These are phyloP conservation scores for Marasmius oreades DNA, from an alignment of 1,284 basidiomycete genomes.

Conservation along the genomic window DNA sequence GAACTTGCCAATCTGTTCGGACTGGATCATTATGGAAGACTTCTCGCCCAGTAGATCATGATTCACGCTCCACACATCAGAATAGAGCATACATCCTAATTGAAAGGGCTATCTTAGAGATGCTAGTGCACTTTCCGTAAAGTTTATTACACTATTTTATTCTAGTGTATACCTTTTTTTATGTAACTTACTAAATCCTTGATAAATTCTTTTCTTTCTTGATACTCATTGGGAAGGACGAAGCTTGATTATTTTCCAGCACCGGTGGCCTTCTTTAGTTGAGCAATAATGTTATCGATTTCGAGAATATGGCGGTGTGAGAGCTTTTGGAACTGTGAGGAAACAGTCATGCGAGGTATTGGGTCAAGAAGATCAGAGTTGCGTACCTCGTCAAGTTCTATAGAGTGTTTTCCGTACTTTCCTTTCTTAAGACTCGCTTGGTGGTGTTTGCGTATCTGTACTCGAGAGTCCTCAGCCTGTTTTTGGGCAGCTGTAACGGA, in stretches of 20 bases:
- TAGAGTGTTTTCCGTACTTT: conserved; percentile 61
- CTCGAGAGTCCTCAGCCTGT: conserved; percentile 70
- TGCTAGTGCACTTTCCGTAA: too few relatives aligned
- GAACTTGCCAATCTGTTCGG: conserved; percentile 42
- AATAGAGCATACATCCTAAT: too few relatives aligned
- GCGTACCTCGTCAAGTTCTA: conserved; percentile 62
- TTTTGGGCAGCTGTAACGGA: conserved; percentile 52
- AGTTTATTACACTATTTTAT: too few relatives aligned
- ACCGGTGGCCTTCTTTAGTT: conserved; percentile 55
- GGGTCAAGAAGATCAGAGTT: not conserved
- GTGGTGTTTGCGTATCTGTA: conserved; percentile 68
- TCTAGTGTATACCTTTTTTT: too few relatives aligned
- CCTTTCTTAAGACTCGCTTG: conserved; percentile 64
- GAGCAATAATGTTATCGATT: conserved; percentile 59
- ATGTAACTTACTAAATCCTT: too few relatives aligned
- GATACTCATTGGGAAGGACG: not conserved
- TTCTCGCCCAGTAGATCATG: conserved; percentile 7
- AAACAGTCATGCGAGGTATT: not conserved
- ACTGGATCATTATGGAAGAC: conserved; percentile 39
- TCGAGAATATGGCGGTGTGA: conserved; percentile 57
- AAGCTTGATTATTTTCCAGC: conserved; percentile 5
- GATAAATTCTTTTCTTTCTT: not conserved
- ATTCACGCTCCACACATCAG: not conserved
- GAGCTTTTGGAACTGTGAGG: conserved; percentile 65
- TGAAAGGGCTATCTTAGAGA: too few relatives aligned